Conservation (phyloP, 2,329 filamentous ascomycete genomes). For the Aureobasidium sp. region DNA sequence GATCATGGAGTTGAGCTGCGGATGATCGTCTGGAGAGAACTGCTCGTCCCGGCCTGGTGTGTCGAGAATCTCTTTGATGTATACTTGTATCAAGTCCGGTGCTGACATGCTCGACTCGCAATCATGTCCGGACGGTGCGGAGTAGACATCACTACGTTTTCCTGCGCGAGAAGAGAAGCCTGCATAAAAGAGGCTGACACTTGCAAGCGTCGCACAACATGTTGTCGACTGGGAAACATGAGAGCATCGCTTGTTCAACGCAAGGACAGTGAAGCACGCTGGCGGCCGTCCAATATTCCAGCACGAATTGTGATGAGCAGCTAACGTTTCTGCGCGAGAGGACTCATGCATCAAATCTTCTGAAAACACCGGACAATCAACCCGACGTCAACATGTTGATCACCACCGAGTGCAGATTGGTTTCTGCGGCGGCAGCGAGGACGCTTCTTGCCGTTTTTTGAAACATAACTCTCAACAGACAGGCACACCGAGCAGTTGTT, state of each 20-base stretch:
- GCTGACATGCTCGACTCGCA: background rate
- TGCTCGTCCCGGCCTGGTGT: background rate
- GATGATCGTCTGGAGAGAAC: conserved; percentile 4
- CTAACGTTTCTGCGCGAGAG: conserved; percentile 7
- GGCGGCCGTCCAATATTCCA: background rate
- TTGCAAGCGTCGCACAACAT: background rate
- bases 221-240: background rate
- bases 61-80: background rate
- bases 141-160: background rate
- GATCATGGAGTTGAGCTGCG: background rate
- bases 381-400: background rate
- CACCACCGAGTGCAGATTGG: background rate
- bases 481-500: background rate
- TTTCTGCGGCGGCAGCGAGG: background rate
- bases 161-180: background rate
- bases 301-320: conserved; percentile 1
- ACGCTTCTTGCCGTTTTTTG: background rate
- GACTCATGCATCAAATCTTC: conserved; percentile 6
- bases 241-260: background rate
- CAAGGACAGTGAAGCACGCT: background rate
- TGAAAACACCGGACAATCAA: conserved; percentile 7
- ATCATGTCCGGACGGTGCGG: background rate
- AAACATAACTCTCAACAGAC: background rate
- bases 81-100: conserved; percentile 2
- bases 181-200: background rate